Percentiles rank a stretch among this genome's conserved stretches.
These are phyloP conservation scores for Akanthomyces dipterigenus DNA, from an alignment of 2,329 filamentous ascomycete species.

Conservation along the genomic window DNA sequence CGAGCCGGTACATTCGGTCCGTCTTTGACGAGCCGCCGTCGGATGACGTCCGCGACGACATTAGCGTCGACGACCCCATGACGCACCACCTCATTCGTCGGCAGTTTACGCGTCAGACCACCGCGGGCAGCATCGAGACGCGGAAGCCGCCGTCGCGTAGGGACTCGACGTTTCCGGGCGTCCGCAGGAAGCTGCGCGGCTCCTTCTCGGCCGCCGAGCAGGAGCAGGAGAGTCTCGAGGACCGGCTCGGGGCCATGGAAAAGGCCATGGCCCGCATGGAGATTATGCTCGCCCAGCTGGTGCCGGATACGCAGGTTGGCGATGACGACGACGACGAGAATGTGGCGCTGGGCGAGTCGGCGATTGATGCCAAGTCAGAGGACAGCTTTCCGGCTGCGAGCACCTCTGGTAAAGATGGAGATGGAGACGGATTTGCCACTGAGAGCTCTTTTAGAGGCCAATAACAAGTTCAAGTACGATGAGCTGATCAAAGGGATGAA, in stretches of 20 bases:
- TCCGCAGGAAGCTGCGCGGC: constrained; percentile 40
- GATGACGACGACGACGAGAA: constrained; percentile 23
- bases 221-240: constrained; percentile 37
- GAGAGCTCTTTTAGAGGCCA: constrained; percentile 23
- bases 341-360: constrained; percentile 16
- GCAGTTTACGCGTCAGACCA: constrained; percentile 44
- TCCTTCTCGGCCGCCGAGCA: constrained; percentile 39
- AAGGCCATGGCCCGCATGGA: constrained; percentile 42
- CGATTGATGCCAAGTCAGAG: constrained; percentile 5
- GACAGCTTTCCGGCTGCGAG: neutral
- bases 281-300: constrained; percentile 35
- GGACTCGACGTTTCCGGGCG: constrained; percentile 51
- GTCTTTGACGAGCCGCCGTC: constrained; percentile 69
- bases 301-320: constrained; percentile 19
- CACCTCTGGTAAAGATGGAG: constrained; percentile 1
- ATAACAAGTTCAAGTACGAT: neutral
- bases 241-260: constrained; percentile 44
- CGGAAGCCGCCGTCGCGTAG: constrained; percentile 37
- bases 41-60: constrained; percentile 49
- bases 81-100: constrained; percentile 51
- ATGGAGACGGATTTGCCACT: constrained; percentile 21
- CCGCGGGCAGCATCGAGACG: constrained; percentile 21
- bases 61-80: constrained; percentile 52
- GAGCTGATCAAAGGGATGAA: too few relatives aligned
- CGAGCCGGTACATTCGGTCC: constrained; percentile 63